phyloP scores from a whole-genome alignment of 805 yeast genomes.

The Kodamaea nitidulidarum region DNA sequence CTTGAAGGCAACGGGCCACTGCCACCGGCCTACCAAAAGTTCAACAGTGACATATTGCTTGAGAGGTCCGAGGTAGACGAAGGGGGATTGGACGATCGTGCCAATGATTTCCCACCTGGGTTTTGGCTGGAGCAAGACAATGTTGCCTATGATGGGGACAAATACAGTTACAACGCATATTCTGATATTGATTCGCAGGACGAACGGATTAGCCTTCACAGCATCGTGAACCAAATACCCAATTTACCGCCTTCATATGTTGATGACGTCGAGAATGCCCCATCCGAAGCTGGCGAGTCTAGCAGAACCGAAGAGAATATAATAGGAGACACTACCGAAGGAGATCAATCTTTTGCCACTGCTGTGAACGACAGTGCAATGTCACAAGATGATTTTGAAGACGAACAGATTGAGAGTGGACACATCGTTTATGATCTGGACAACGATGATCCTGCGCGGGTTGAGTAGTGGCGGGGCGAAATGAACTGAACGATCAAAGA shows the following conservation, averaged over 20 bases:
- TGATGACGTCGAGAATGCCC: too few relatives aligned
- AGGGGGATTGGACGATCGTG: conserved; percentile 40
- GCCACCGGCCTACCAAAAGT: conserved; percentile 88
- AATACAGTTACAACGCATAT: conserved; percentile 37
- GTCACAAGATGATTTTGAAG: neutral
- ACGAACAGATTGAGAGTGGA: neutral
- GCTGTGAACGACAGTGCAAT: neutral
- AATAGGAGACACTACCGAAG: neutral
- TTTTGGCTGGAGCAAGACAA: conserved; percentile 39
- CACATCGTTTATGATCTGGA: neutral
- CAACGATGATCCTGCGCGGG: neutral
- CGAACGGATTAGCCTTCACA: conserved; percentile 41
- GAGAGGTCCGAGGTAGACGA: conserved; percentile 59
- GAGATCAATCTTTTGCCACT: conserved; percentile 2
- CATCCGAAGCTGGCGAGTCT: too few relatives aligned
- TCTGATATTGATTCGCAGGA: conserved; percentile 36
- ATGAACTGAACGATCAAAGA: neutral
- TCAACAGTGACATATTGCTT: conserved; percentile 69
- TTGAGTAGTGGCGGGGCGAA: neutral
- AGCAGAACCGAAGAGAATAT: neutral
- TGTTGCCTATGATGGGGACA: conserved; percentile 19
- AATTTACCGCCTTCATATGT: conserved; percentile 38
- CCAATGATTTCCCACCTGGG: conserved; percentile 53
- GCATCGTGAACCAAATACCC: conserved; percentile 26
- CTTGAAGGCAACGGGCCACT: conserved; percentile 84